Evolutionary conservation across 2,329 filamentous ascomycete species (phyloP), one percentile per base, ranked within the genome.

Genomic region (Sclerotinia borealis): DNA sequence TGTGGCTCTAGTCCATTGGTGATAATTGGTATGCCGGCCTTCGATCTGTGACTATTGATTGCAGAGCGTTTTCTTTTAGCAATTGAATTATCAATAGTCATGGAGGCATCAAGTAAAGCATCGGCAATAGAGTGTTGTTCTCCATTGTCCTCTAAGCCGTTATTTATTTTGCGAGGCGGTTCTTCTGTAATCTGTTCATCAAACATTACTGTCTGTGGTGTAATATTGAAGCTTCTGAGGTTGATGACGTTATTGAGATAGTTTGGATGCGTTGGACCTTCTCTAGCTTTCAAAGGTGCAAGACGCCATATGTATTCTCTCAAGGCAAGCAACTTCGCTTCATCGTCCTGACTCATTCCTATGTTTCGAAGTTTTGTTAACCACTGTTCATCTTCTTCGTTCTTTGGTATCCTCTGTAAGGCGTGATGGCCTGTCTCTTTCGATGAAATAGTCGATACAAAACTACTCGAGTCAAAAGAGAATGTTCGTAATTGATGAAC

Each of bases 311-410:
- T 91, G 71, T 96, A 98, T 72, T 97, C 93, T 63, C 91, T 83
- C 13, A 99, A 80, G 6, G 88, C 90, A 41, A 98, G 79, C 2
- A 99, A 78, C 75, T 99, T 98, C 72, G 90, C 85, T 68, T 99
- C 95, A 69, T 99, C 93, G 50, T 97, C 93, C 1, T 81, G 73
- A 1, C 82, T 79, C 79, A 99, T 85, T 0, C 95, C 95, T 48
- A 96, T 85, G 67, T 91, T 96, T 58, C 90, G 85, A 54, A 99
- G 78, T 67, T 92, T 89, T 17, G 84, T 81, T n/a, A 99, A 79
- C 93, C 95, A 98, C 69, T 92, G 86, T 66, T 97, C 92, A 72
- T 99, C 95, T 74, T 98, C 93, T 10, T 96, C 92, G 68, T 93
- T 96, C 72, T 87, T 93, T 0, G 83, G 77, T 4, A 90, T 78